Base-by-base conservation (phyloP, 2,329 filamentous ascomycete species). In the Cytospora piceae region DNA sequence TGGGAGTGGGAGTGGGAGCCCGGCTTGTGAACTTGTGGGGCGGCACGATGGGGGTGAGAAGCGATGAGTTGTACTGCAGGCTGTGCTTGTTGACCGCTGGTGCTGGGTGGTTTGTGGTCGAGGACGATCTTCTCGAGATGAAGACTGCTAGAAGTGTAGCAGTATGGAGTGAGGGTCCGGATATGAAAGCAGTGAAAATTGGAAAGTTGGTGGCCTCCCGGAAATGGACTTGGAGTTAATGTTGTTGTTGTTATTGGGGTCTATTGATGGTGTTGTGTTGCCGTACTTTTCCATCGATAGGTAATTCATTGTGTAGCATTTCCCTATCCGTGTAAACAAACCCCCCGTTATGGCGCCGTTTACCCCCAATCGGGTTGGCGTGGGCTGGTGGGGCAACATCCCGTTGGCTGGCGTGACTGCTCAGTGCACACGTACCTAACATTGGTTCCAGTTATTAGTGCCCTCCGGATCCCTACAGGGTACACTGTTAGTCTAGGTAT, bases 21-120 rank as follows among this genome's bases (percentile, higher is more conserved):
- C 49, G 12, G 63, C 52, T 57, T 65, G 63, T 57, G 63, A 31
- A 42, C 17, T 57, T 61, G 56, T 64, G 57, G 61, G 49, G 52
- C 60, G 60, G 37, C 42, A 32, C 27, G 58, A 42, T 49, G 52
- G 12, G 57, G 34, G 17, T 17, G 20, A 20, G 17, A 46, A n/a
- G n/a, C 24, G 53, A 61, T 31, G 58, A 63, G 42, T n/a, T 37
- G 54, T 49, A 49, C 46, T 24, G 46, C 46, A 49, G 46, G 46
- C 46, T 22, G 46, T 49, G 46, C 2, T 24, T 49, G 46, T 49
- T 49, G 46, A 49, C 46, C 46, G 46, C 46, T 22, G 46, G 8
- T 22, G 46, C n/a, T 49, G 20, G 15, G 22, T 12, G n/a, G 46
- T n/a, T 22, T 49, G n/a, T 24, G 9, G 46, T n/a, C n/a, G n/a